Percentiles rank a stretch among this genome's conserved stretches.
Evolutionary conservation across 345 rosid genomes (phyloP).

Genomic region (Carallia brachiata): DNA sequence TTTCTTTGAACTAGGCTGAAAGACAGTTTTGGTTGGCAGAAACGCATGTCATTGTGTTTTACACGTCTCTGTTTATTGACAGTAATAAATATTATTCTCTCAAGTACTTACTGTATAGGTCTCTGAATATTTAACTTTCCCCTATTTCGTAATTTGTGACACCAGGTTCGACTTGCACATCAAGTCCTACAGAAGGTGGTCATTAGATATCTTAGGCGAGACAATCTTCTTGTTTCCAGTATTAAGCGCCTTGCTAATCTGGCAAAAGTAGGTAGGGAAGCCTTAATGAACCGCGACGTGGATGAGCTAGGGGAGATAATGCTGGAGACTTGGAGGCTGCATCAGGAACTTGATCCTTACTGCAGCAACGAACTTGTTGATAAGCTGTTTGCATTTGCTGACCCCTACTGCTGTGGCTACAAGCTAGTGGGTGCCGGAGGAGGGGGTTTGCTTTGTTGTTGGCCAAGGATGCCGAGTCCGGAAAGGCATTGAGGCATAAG

Average conservation of each 20-base stretch:
- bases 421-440: constrained; percentile 99
- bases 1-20: too few relatives aligned
- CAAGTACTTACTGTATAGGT: too few relatives aligned
- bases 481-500: constrained; percentile 44
- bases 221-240: constrained; percentile 75
- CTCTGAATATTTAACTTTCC: too few relatives aligned
- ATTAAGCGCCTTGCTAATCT: constrained; percentile 81
- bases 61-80: too few relatives aligned
- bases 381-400: constrained; percentile 55
- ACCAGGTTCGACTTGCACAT: constrained; percentile 91
- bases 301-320: constrained; percentile 87
- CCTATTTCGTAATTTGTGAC: too few relatives aligned
- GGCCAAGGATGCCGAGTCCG: constrained; percentile 53
- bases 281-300: constrained; percentile 75
- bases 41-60: background rate
- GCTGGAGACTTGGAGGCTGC: constrained; percentile 92
- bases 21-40: background rate
- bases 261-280: constrained; percentile 85
- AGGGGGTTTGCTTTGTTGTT: constrained; percentile 86
- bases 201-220: constrained; percentile 72
- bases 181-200: constrained; percentile 93
- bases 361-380: constrained; percentile 94
- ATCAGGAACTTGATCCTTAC: constrained; percentile 93
- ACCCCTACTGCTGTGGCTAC: constrained; percentile 82
- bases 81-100: too few relatives aligned